phyloP scores from a whole-genome alignment of 2,329 filamentous ascomycete species.

The Aspergillus fumigatiaffinis region DNA sequence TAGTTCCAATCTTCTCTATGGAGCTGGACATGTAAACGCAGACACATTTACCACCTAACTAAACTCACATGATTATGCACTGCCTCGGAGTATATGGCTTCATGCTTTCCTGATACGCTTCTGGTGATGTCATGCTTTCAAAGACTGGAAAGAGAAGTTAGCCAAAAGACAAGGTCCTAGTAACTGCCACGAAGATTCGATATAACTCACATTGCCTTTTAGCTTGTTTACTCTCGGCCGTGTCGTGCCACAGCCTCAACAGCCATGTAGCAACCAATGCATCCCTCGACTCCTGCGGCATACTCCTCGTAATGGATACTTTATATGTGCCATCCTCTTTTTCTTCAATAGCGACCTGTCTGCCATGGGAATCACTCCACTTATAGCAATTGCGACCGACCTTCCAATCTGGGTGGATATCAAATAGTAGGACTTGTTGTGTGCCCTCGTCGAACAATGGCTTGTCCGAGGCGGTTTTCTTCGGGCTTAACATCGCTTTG shows the following conservation, averaged over 20 bases:
- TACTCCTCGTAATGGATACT: slow-evolving; percentile 2
- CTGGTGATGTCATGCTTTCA: no score
- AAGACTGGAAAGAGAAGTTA: no score
- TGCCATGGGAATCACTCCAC: slow-evolving; percentile 3
- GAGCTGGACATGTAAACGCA: no score
- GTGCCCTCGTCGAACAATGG: slow-evolving; percentile 1
- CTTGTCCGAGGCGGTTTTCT: neutral
- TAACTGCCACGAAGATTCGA: no score
- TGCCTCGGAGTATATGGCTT: no score
- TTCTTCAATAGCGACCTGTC: slow-evolving; percentile 6
- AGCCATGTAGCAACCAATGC: slow-evolving; percentile 15
- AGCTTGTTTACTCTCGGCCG: slow-evolving; percentile 14
- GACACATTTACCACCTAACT: no score
- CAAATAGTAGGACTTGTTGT: neutral
- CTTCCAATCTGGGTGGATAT: slow-evolving; percentile 1
- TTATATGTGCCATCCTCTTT: slow-evolving; percentile 1
- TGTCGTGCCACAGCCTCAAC: slow-evolving; percentile 14
- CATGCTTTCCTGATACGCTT: no score
- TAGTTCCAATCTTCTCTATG: no score
- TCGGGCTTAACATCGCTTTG: neutral
- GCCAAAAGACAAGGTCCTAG: no score
- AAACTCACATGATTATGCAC: no score
- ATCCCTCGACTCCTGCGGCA: slow-evolving; percentile 9
- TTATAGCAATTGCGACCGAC: slow-evolving; percentile 4
- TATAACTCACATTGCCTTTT: slow-evolving; percentile 11